Evolutionary conservation across 2,329 filamentous ascomycete genomes (phyloP).

Genomic region (Lachnellula subtilissima): DNA sequence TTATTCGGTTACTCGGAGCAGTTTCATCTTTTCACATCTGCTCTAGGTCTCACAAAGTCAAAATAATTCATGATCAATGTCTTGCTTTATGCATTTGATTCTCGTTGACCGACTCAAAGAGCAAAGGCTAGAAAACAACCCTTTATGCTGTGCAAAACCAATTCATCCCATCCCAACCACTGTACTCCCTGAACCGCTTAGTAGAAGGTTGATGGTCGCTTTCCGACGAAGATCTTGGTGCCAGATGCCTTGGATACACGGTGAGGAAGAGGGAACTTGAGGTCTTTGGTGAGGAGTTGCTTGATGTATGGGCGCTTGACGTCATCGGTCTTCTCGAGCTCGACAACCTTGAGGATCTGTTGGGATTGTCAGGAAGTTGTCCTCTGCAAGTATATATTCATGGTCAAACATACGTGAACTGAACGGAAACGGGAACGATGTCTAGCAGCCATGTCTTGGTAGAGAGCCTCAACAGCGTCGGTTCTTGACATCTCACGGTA

Average conservation of each 20-base stretch:
- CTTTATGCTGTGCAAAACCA: constrained; percentile 31
- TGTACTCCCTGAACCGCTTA: constrained; percentile 36
- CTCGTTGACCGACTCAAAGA: constrained; percentile 29
- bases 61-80: constrained; percentile 12
- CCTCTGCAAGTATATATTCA: not conserved
- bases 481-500: constrained; percentile 98
- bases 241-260: constrained; percentile 76
- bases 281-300: constrained; percentile 91
- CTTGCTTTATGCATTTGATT: constrained; percentile 28
- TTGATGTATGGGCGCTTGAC: constrained; percentile 99
- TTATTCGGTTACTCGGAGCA: not conserved
- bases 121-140: constrained; percentile 33
- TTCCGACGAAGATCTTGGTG: constrained; percentile 90
- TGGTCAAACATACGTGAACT: constrained; percentile 75
- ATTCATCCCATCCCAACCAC: constrained; percentile 23
- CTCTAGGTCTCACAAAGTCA: not conserved
- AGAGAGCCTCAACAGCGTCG: constrained; percentile 92
- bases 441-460: constrained; percentile 99
- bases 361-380: constrained; percentile 7
- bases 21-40: not conserved
- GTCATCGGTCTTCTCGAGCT: constrained; percentile 90
- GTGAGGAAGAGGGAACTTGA: constrained; percentile 98
- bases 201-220: constrained; percentile 95
- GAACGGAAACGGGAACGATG: constrained; percentile 97
- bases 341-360: constrained; percentile 96